Evolutionary conservation across 192 early-diverging fungal genomes (phyloP).

Genomic region (Backusella tuberculispora): DNA sequence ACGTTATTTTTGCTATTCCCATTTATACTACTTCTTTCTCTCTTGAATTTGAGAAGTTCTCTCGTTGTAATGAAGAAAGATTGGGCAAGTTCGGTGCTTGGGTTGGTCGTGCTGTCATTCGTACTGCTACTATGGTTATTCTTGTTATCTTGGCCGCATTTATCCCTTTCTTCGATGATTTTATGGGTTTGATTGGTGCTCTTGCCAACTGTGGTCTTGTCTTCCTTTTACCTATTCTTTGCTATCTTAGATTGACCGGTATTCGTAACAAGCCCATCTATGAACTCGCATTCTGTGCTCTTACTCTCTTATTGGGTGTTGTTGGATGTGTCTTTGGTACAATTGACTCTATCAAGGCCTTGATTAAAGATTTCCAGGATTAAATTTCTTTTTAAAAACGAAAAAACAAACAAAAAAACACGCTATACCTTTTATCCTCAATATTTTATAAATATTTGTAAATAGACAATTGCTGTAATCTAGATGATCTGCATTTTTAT

Average conservation of each 20-base stretch:
- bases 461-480: constrained; percentile 6
- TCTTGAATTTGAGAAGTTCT: constrained; percentile 72
- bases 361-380: constrained; percentile 42
- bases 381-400: not conserved
- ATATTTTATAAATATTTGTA: constrained; percentile 9
- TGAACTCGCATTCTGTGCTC: constrained; percentile 56
- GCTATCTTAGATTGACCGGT: constrained; percentile 77
- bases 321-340: constrained; percentile 66
- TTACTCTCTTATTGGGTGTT: constrained; percentile 66
- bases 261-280: constrained; percentile 42
- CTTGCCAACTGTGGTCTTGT: constrained; percentile 78
- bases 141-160: constrained; percentile 64
- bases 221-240: constrained; percentile 83
- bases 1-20: constrained; percentile 82
- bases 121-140: constrained; percentile 59
- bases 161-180: constrained; percentile 81
- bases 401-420: not conserved
- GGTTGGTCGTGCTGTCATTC: constrained; percentile 57
- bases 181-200: constrained; percentile 80
- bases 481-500: constrained; percentile 4
- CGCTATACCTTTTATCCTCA: constrained; percentile 10
- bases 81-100: constrained; percentile 58
- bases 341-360: constrained; percentile 67
- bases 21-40: constrained; percentile 78
- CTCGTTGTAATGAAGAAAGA: constrained; percentile 56